phyloP scores from a whole-genome alignment of 495 filamentous ascomycete genomes.

The Penicillium robsamsonii region DNA sequence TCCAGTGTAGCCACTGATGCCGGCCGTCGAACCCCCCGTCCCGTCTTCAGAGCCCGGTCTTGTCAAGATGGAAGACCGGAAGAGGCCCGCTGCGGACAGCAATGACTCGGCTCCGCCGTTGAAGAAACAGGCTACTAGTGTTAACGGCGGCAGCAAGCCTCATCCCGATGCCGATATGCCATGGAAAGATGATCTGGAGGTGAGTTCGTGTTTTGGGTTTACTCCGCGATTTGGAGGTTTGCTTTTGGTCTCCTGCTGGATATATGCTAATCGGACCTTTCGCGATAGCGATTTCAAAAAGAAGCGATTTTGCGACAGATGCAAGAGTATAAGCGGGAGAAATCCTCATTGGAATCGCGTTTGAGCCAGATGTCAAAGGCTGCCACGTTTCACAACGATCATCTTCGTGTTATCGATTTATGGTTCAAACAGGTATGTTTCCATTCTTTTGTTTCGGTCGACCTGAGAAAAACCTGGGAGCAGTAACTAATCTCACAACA shows the following conservation, averaged over 20 bases:
- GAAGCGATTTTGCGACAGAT: constrained; percentile 97
- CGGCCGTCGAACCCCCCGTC: constrained; percentile 70
- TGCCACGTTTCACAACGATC: constrained; percentile 80
- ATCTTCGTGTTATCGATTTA: constrained; percentile 80
- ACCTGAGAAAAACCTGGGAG: not conserved
- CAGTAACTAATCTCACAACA: constrained; percentile 36
- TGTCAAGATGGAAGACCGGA: constrained; percentile 97
- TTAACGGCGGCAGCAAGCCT: constrained; percentile 71
- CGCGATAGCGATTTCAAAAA: constrained; percentile 82
- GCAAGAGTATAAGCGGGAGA: constrained; percentile 94
- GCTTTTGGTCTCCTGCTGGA: not conserved
- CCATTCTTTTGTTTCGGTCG: not conserved
- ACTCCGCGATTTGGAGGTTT: not conserved
- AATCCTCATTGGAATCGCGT: constrained; percentile 69
- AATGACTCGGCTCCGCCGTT: constrained; percentile 79
- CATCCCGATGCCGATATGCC: constrained; percentile 78
- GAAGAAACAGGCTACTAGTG: constrained; percentile 74
- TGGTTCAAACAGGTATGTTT: constrained; percentile 86
- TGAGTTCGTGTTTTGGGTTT: constrained; percentile 46
- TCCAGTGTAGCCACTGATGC: constrained; percentile 66
- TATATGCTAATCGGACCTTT: constrained; percentile 13
- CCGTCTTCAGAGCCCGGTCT: constrained; percentile 66
- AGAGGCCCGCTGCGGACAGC: constrained; percentile 74
- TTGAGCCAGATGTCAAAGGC: constrained; percentile 73
- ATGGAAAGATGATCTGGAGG: constrained; percentile 86